phyloP scores from a whole-genome alignment of 1,284 basidiomycete genomes.

The Ceratobasidium sp. region DNA sequence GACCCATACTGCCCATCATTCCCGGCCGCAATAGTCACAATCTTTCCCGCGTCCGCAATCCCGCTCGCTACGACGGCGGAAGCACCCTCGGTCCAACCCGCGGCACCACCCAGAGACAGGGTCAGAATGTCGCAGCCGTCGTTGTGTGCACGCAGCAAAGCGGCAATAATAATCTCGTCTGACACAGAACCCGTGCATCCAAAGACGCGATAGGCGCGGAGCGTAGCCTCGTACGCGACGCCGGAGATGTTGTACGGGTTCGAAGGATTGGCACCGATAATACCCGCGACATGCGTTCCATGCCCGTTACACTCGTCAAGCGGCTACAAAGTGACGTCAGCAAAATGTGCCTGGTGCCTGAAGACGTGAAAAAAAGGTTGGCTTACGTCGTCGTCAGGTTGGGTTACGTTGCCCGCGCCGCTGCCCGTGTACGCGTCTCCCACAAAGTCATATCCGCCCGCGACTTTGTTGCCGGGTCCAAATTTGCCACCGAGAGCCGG shows the following conservation, averaged over 20 bases:
- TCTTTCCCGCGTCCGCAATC: constrained; percentile 56
- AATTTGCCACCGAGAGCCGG: constrained; percentile 63
- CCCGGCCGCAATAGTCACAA: constrained; percentile 52
- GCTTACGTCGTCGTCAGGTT: constrained; percentile 34
- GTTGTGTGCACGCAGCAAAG: constrained; percentile 52
- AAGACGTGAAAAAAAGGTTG: no score
- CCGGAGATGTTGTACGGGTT: constrained; percentile 55
- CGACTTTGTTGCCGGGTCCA: constrained; percentile 60
- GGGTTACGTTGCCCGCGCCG: not conserved
- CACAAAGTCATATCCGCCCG: constrained; percentile 63
- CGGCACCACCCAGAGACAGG: constrained; percentile 56
- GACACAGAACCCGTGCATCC: constrained; percentile 30
- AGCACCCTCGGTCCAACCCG: constrained; percentile 58
- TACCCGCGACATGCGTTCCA: constrained; percentile 60
- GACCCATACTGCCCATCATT: constrained; percentile 50
- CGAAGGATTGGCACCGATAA: constrained; percentile 56
- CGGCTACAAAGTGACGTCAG: constrained; percentile 18
- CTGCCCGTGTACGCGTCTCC: constrained; percentile 46
- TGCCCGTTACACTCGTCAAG: constrained; percentile 59
- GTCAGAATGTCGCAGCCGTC: constrained; percentile 62
- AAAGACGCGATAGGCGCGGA: constrained; percentile 47
- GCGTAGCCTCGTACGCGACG: constrained; percentile 36
- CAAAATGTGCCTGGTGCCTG: no score
- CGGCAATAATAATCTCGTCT: constrained; percentile 47
- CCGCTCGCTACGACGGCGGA: constrained; percentile 56